Percentiles rank a stretch among this genome's conserved stretches.
Conservation (phyloP, 2,329 filamentous ascomycete species). For the Calonectria hawksworthii region DNA sequence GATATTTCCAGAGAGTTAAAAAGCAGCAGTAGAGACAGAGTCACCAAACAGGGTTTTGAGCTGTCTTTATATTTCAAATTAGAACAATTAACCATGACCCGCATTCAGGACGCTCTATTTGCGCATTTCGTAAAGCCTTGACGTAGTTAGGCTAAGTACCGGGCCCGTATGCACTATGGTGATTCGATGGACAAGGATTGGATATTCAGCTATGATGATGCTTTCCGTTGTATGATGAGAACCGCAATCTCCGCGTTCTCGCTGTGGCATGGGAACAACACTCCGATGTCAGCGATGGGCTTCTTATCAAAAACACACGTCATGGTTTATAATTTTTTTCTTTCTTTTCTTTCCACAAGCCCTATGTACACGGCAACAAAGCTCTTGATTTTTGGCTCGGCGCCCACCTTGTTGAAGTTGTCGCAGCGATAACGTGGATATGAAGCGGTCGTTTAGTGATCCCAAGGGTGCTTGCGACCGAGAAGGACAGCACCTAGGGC, state of each 20-base stretch:
- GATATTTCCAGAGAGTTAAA: neutral
- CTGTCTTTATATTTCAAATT: neutral
- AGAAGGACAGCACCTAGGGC: slow-evolving; percentile 78
- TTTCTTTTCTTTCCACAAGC: slow-evolving; percentile 2
- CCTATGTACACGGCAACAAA: slow-evolving; percentile 41
- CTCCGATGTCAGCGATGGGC: neutral
- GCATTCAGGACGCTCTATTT: neutral
- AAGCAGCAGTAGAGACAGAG: neutral
- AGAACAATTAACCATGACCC: neutral
- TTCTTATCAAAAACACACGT: slow-evolving; percentile 71
- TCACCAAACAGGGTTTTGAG: neutral
- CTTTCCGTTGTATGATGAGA: neutral
- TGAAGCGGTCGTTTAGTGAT: slow-evolving; percentile 73
- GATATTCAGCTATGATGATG: neutral
- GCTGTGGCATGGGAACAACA: neutral
- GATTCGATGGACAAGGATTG: neutral
- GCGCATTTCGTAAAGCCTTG: no score
- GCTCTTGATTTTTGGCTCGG: slow-evolving; percentile 4
- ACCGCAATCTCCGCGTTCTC: neutral
- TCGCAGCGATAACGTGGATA: slow-evolving; percentile 31
- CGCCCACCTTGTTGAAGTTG: slow-evolving; percentile 25
- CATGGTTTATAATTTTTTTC: neutral
- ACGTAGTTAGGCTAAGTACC: neutral
- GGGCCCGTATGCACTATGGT: neutral
- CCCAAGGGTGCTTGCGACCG: slow-evolving; percentile 97